Percentiles rank a stretch among this genome's conserved stretches.
Evolutionary conservation across 192 early-diverging fungal species (phyloP).

Genomic region (Umbelopsis sp.): DNA sequence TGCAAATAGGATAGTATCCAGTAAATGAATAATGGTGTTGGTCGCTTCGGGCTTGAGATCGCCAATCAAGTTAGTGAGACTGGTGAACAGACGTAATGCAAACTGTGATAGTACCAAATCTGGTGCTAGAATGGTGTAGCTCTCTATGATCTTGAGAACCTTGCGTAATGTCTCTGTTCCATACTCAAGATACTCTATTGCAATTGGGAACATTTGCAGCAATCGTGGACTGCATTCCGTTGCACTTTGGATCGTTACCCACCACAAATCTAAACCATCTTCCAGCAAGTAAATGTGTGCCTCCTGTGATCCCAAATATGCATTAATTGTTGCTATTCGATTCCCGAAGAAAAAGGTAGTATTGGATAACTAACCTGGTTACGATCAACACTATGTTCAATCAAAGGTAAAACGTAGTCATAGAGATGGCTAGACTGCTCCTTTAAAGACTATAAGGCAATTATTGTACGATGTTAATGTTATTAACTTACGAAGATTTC

Average conservation of each 20-base stretch:
- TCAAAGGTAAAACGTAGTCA: constrained; percentile 71
- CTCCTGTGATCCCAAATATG: constrained; percentile 30
- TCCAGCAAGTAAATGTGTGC: constrained; percentile 85
- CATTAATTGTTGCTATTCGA: background rate
- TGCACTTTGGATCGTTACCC: constrained; percentile 74
- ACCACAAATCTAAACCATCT: constrained; percentile 92
- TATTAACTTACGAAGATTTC: too few relatives aligned
- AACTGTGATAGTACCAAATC: constrained; percentile 24
- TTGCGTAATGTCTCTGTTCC: constrained; percentile 76
- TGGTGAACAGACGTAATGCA: background rate
- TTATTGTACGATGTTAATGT: constrained; percentile 1
- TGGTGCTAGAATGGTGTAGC: constrained; percentile 73
- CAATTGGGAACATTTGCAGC: constrained; percentile 59
- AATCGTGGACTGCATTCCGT: constrained; percentile 53
- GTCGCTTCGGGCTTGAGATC: constrained; percentile 62
- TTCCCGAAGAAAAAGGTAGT: too few relatives aligned
- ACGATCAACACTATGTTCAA: constrained; percentile 73
- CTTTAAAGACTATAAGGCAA: constrained; percentile 57
- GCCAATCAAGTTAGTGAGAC: constrained; percentile 32
- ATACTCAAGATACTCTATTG: constrained; percentile 67
- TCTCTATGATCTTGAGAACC: constrained; percentile 83
- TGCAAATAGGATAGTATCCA: constrained; percentile 58
- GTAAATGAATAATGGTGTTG: constrained; percentile 56
- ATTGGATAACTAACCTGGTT: constrained; percentile 41
- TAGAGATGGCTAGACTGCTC: constrained; percentile 73